phyloP scores from a whole-genome alignment of 768 basidiomycete genomes.

The Mycena maculata region DNA sequence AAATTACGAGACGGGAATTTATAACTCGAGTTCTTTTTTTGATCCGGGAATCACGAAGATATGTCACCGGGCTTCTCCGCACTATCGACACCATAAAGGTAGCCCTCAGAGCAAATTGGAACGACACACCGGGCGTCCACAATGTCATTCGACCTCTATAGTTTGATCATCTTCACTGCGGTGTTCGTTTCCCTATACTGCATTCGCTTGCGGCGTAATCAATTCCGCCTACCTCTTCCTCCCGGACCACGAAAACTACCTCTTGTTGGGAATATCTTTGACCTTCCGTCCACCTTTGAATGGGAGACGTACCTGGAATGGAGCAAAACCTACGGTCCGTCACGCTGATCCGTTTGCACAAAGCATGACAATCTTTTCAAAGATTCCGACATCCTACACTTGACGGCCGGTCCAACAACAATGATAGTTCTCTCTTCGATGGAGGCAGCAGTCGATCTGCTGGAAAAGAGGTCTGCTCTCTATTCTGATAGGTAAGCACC shows the following conservation, averaged over 20 bases:
- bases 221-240: conserved; percentile 21
- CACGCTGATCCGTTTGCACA: not conserved
- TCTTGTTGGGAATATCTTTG: conserved; percentile 50
- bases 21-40: no score
- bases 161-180: no score
- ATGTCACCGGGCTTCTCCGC: no score
- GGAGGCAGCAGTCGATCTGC: conserved; percentile 44
- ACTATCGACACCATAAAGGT: no score
- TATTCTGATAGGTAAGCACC: conserved; percentile 51
- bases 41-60: no score
- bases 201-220: no score
- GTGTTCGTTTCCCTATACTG: no score
- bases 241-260: conserved; percentile 40
- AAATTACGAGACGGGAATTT: no score
- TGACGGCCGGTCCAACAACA: conserved; percentile 46
- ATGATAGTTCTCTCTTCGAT: conserved; percentile 44
- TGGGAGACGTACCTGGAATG: conserved; percentile 50
- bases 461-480: conserved; percentile 52
- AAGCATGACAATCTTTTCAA: no score
- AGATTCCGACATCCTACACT: conserved; percentile 43
- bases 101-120: no score
- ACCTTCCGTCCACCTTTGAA: conserved; percentile 45
- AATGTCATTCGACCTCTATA: no score
- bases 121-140: no score
- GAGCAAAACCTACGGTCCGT: conserved; percentile 47